Conservation (phyloP, 179 eudicot genomes). For the Beta macrorhiza region DNA sequence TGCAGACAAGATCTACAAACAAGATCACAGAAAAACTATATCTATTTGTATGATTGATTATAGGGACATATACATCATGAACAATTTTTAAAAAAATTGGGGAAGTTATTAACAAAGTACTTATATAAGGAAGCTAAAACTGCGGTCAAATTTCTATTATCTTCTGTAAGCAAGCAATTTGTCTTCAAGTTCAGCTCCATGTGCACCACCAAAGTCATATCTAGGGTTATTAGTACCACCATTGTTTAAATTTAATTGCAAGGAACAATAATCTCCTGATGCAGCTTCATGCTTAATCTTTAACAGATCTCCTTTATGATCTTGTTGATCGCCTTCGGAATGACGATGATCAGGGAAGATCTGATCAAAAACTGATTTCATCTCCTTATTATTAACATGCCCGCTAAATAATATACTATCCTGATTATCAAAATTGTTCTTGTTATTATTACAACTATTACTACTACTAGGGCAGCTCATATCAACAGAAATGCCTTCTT, state of each 20-base stretch:
- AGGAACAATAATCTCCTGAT: conserved; percentile 26
- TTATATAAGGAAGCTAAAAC: not conserved
- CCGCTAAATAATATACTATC: conserved; percentile 1
- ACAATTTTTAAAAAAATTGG: not conserved
- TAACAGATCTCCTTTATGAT: conserved; percentile 1
- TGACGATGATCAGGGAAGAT: conserved; percentile 11
- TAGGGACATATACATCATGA: not conserved
- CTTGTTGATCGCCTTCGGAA: conserved; percentile 6
- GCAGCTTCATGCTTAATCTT: conserved; percentile 30
- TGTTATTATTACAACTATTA: not conserved
- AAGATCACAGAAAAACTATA: too few relatives aligned
- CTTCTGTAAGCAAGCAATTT: conserved; percentile 30
- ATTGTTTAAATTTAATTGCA: conserved; percentile 31
- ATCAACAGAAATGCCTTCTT: conserved; percentile 24
- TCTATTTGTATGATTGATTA: not conserved
- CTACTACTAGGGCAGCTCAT: conserved; percentile 14
- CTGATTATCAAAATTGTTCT: not conserved
- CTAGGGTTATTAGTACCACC: not conserved
- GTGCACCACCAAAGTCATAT: conserved; percentile 15
- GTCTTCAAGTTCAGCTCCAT: conserved; percentile 23
- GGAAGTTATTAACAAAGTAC: not conserved
- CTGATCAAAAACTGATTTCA: conserved; percentile 18
- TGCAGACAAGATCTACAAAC: too few relatives aligned
- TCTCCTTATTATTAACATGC: conserved; percentile 3
- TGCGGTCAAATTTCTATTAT: not conserved